Conservation (phyloP, 2,329 filamentous ascomycete species). For the Amesomyces nigricolor region DNA sequence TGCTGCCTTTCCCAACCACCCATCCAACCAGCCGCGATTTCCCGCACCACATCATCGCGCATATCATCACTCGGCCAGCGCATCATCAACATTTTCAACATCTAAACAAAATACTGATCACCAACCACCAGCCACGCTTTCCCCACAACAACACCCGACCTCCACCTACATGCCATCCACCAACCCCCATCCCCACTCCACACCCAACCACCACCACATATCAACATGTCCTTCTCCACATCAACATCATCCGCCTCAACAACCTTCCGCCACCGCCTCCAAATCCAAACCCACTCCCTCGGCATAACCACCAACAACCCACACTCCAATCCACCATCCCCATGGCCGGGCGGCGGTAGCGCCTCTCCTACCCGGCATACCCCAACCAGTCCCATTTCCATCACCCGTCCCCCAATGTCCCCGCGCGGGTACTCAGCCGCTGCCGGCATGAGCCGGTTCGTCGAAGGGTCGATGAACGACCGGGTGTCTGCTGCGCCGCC, state of each 20-base stretch:
- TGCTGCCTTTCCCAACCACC: no score
- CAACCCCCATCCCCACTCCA: background rate
- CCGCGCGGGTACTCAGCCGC: slow-evolving; percentile 9
- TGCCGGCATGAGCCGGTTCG: slow-evolving; percentile 48
- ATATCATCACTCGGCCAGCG: no score
- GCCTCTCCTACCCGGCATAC: background rate
- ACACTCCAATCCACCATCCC: background rate
- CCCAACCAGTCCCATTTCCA: background rate
- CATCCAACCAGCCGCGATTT: no score
- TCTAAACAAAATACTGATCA: no score
- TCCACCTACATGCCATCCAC: background rate
- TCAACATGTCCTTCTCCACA: background rate
- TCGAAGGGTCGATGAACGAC: slow-evolving; percentile 85
- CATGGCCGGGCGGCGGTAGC: background rate
- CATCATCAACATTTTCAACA: no score
- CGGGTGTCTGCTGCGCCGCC: slow-evolving; percentile 67
- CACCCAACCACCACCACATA: background rate
- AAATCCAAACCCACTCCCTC: background rate
- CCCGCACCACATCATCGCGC: no score
- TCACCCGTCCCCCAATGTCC: background rate
- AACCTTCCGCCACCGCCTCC: slow-evolving; percentile 11
- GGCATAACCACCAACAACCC: no score
- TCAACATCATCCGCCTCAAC: background rate
- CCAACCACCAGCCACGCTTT: background rate
- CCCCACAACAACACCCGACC: background rate